phyloP scores from a whole-genome alignment of 257 asterid species.

The Fraxinus americana region DNA sequence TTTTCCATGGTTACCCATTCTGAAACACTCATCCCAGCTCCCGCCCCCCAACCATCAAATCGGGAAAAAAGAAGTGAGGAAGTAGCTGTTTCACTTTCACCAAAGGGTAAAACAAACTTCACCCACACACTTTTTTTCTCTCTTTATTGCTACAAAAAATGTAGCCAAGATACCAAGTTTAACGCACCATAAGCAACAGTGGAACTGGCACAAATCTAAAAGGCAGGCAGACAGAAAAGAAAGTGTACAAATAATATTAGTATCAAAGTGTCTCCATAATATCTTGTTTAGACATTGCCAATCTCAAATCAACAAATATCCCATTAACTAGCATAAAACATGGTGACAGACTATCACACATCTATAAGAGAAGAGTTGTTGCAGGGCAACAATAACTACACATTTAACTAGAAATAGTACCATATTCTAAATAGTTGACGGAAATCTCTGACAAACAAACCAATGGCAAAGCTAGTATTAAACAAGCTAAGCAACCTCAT shows the following conservation, averaged over 20 bases:
- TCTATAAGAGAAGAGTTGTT: neutral
- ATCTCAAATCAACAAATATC: neutral
- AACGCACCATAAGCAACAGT: neutral
- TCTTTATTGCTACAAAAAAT: neutral
- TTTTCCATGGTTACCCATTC: neutral
- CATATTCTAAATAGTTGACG: neutral
- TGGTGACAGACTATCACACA: conserved; percentile 13
- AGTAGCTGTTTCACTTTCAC: neutral
- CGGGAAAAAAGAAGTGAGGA: neutral
- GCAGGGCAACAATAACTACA: neutral
- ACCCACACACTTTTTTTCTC: neutral
- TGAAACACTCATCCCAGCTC: neutral
- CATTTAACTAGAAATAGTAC: neutral
- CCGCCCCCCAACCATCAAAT: neutral
- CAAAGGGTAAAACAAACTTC: neutral
- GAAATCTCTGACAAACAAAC: conserved; percentile 10
- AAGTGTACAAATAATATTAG: neutral
- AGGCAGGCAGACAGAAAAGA: neutral
- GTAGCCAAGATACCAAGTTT: neutral
- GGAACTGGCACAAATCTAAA: neutral
- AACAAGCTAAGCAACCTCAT: conserved; percentile 5
- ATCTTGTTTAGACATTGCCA: neutral
- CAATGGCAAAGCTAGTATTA: neutral
- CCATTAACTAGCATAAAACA: neutral
- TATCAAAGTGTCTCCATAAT: neutral